A percentile compares a stretch with the other conserved stretches of the same genome.
phyloP scores from a whole-genome alignment of 208 protist species.

The Leishmania lainsoni region DNA sequence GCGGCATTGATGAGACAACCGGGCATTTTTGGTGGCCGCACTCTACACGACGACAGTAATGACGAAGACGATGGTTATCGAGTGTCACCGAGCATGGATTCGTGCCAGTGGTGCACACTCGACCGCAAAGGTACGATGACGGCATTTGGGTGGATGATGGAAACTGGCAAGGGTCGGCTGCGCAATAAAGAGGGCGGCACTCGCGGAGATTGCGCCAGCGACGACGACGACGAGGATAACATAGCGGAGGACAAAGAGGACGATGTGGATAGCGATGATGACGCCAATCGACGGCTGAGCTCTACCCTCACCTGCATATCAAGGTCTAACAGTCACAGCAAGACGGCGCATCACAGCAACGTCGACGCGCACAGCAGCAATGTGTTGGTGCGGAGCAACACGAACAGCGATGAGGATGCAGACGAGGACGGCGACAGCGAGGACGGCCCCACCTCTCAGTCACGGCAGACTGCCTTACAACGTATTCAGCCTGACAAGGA shows the following conservation, averaged over 20 bases:
- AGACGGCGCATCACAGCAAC: no score
- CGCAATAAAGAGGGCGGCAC: neutral
- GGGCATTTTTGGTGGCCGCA: no score
- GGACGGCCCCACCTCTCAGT: no score
- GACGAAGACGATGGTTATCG: neutral
- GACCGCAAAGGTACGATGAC: slow-evolving; percentile 10
- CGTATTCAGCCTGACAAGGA: neutral
- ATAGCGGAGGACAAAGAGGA: neutral
- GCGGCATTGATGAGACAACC: neutral
- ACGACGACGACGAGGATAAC: neutral
- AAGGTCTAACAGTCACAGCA: neutral
- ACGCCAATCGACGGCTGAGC: neutral
- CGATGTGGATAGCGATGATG: neutral
- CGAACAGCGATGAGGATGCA: neutral
- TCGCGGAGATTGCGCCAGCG: neutral
- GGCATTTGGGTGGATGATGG: neutral
- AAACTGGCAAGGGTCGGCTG: neutral
- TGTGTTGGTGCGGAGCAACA: neutral
- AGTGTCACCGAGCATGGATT: neutral
- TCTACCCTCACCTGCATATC: neutral
- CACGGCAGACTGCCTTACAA: neutral
- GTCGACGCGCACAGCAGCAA: no score
- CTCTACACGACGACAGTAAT: neutral
- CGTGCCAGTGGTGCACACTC: neutral
- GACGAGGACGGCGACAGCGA: neutral